Conservation (phyloP, 345 rosid genomes). For the Salix udensis region DNA sequence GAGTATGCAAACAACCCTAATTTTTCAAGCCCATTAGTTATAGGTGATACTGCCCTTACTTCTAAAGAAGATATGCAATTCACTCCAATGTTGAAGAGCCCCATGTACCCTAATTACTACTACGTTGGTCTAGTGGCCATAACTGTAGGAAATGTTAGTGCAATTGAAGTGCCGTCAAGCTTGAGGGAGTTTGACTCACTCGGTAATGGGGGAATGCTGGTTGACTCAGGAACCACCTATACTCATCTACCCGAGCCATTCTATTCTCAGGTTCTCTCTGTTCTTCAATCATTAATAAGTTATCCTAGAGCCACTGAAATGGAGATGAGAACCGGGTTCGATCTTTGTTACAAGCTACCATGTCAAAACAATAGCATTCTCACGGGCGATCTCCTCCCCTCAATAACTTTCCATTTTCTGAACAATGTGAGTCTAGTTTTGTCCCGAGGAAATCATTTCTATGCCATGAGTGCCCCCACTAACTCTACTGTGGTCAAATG, state of each 20-base stretch:
- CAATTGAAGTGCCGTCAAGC: slow-evolving; percentile 40
- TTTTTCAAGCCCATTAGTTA: slow-evolving; percentile 61
- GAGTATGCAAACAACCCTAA: slow-evolving; percentile 70
- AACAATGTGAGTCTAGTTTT: slow-evolving; percentile 64
- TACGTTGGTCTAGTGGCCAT: slow-evolving; percentile 64
- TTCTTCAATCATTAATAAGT: slow-evolving; percentile 37
- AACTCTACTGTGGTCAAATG: slow-evolving; percentile 68
- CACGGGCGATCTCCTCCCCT: slow-evolving; percentile 35
- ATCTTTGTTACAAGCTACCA: slow-evolving; percentile 74
- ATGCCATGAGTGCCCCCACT: slow-evolving; percentile 67
- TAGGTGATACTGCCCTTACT: slow-evolving; percentile 58
- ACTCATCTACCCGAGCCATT: slow-evolving; percentile 71
- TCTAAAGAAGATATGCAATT: slow-evolving; percentile 44
- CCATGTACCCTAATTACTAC: slow-evolving; percentile 67
- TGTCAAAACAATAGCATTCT: slow-evolving; percentile 44
- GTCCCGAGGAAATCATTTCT: slow-evolving; percentile 57
- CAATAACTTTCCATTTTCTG: slow-evolving; percentile 63
- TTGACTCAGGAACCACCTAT: slow-evolving; percentile 86
- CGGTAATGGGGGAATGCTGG: slow-evolving; percentile 79
- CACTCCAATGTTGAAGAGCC: slow-evolving; percentile 65
- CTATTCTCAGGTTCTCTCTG: slow-evolving; percentile 55
- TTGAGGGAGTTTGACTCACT: slow-evolving; percentile 62
- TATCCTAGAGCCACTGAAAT: slow-evolving; percentile 59
- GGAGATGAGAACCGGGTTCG: slow-evolving; percentile 58
- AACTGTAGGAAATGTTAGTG: slow-evolving; percentile 40